Evolutionary conservation across 2,329 filamentous ascomycete genomes (phyloP).

Genomic region (Diaporthe longicolla): DNA sequence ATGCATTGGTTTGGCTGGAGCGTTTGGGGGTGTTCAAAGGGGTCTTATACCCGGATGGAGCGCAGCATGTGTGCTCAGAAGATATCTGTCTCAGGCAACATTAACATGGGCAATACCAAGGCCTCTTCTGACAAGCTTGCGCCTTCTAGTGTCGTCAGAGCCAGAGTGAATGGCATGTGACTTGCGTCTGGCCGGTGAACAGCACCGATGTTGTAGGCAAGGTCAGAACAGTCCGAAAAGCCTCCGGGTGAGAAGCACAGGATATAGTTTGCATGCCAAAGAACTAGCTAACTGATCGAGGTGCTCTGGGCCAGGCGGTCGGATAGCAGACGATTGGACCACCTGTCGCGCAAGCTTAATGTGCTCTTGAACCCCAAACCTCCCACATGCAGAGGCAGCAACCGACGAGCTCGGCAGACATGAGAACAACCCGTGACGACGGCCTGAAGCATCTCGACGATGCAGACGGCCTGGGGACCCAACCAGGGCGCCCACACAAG

Average conservation of each 20-base stretch:
- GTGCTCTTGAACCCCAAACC: neutral
- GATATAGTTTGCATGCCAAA: neutral
- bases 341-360: neutral
- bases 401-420: neutral
- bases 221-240: neutral
- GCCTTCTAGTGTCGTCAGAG: no score
- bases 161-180: neutral
- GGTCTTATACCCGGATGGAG: conserved; percentile 42
- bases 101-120: conserved; percentile 31
- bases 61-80: conserved; percentile 34
- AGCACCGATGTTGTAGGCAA: neutral
- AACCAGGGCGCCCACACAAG: conserved; percentile 18
- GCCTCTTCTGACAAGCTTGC: conserved; percentile 25
- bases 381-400: neutral
- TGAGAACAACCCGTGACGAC: conserved; percentile 2
- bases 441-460: neutral
- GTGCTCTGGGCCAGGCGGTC: neutral
- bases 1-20: conserved; percentile 44
- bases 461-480: neutral
- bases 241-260: neutral
- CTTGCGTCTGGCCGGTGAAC: neutral
- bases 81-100: conserved; percentile 39
- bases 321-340: neutral
- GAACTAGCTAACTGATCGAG: neutral
- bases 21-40: conserved; percentile 43